phyloP scores from a whole-genome alignment of 2,329 filamentous ascomycete species.

The Fusarium circinatum region DNA sequence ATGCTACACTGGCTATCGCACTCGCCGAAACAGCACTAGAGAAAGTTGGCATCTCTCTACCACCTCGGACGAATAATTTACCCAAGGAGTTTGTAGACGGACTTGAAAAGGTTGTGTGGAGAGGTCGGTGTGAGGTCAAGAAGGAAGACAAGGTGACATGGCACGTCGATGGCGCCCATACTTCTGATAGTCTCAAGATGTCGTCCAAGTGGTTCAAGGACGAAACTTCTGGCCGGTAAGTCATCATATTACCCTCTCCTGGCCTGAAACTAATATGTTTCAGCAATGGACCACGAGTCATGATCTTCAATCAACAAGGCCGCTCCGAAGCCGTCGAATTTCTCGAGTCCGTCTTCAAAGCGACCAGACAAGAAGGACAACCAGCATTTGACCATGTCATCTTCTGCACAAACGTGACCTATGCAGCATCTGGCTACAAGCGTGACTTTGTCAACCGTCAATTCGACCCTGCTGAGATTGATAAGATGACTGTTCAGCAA shows the following conservation, averaged over 20 bases:
- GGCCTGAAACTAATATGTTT: not conserved
- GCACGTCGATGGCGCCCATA: slow-evolving; percentile 95
- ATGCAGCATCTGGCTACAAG: slow-evolving; percentile 62
- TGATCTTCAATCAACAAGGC: slow-evolving; percentile 92
- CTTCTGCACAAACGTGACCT: slow-evolving; percentile 82
- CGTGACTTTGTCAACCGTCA: slow-evolving; percentile 67
- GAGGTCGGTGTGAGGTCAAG: slow-evolving; percentile 79
- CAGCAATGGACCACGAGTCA: slow-evolving; percentile 55
- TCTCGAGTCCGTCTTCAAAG: slow-evolving; percentile 57
- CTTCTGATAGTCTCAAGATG: slow-evolving; percentile 85
- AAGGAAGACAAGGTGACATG: slow-evolving; percentile 70
- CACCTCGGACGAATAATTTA: slow-evolving; percentile 50
- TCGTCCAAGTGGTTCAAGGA: slow-evolving; percentile 84
- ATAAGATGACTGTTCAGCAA: slow-evolving; percentile 63
- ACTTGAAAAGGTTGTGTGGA: slow-evolving; percentile 78
- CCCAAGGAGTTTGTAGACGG: slow-evolving; percentile 75
- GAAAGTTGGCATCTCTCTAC: slow-evolving; percentile 54
- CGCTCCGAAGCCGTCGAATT: slow-evolving; percentile 65
- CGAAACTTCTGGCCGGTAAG: slow-evolving; percentile 53
- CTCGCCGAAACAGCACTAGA: slow-evolving; percentile 61
- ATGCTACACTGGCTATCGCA: slow-evolving; percentile 63
- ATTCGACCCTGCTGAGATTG: slow-evolving; percentile 61
- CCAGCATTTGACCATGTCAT: slow-evolving; percentile 75
- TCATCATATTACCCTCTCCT: not conserved
- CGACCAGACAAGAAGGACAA: slow-evolving; percentile 45